Base-by-base conservation (phyloP, 441 rosid genomes). In the Gossypium davidsonii region DNA sequence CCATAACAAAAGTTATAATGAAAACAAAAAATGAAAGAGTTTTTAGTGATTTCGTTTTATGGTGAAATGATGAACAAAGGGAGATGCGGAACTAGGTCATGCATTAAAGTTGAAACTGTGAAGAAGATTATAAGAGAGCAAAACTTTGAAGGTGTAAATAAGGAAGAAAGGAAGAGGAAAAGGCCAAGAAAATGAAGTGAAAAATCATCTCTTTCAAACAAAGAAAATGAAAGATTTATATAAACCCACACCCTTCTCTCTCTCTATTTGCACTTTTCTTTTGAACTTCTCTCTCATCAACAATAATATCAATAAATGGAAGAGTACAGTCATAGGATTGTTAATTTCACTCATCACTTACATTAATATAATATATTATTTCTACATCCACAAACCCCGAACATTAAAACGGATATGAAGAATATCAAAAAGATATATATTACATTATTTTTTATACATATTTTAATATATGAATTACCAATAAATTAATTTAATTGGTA, bases 181-280 rank as follows among this genome's bases (percentile, higher is more conserved):
- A 76, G 80, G 82, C 82, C 78, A 81, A 77, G 78, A 59, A 14
- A 11, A 71, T 26, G 59, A 71, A 71, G 48, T 23, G 60, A 23
- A 56, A 68, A 70, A 80, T 83, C 77, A 75, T 76, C 74, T 69
- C 76, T 80, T 72, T 56, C 83, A 75, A 77, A 74, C 12, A 77
- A 78, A 26, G 76, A 67, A 75, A 78, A 76, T 74, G 77, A 60
- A 42, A 66, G 76, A 76, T 83, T 82, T 78, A 79, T 86, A 84
- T 77, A 78, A 67, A 25, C 63, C 63, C 63, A 8, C 58, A 7
- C 15, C 53, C 37, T 42, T 20, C 58, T 42, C 46, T 42, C 46
- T 42, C 12, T 9, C 46, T 2, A 42, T 2, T 42, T 9, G 12
- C 46, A 42, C 46, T 42, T 42, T 42, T 42, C 46, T 9, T 9